phyloP scores from a whole-genome alignment of 1,284 basidiomycete species.

The Tilletia indica region DNA sequence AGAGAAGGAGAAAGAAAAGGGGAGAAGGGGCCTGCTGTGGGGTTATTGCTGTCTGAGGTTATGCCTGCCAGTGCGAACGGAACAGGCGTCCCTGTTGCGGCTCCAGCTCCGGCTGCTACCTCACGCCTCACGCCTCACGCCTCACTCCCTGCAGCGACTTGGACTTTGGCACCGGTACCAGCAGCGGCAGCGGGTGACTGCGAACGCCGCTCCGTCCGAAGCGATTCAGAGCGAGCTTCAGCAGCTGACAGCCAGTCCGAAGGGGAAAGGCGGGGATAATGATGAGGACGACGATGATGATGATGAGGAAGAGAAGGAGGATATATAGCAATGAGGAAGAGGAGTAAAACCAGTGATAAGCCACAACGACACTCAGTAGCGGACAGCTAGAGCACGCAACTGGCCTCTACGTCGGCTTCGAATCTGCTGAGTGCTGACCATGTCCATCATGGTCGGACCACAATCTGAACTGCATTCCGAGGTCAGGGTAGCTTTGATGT shows the following conservation, averaged over 20 bases:
- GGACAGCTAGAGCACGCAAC: too few species aligned
- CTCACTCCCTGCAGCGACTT: neutral
- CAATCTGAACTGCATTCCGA: too few species aligned
- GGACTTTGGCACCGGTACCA: neutral
- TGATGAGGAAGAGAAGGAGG: neutral
- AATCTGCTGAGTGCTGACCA: too few species aligned
- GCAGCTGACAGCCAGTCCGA: neutral
- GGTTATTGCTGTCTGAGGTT: neutral
- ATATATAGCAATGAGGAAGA: neutral
- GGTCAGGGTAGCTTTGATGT: too few species aligned
- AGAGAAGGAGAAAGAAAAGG: too few species aligned
- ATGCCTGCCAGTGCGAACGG: neutral
- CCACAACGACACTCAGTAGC: too few species aligned
- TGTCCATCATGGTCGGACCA: too few species aligned
- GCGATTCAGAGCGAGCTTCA: conserved; percentile 13
- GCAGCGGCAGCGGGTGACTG: neutral
- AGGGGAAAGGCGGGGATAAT: neutral
- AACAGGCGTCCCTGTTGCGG: neutral
- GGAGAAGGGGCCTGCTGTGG: neutral
- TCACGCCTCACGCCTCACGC: too few species aligned
- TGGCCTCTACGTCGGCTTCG: too few species aligned
- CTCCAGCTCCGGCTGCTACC: neutral
- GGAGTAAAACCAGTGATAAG: too few species aligned
- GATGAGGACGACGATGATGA: conserved; percentile 5
- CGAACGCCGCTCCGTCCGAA: neutral